Evolutionary conservation across 768 basidiomycete genomes (phyloP), one percentile per base, ranked within the genome.

Genomic region (Boletus vinaceobasis): DNA sequence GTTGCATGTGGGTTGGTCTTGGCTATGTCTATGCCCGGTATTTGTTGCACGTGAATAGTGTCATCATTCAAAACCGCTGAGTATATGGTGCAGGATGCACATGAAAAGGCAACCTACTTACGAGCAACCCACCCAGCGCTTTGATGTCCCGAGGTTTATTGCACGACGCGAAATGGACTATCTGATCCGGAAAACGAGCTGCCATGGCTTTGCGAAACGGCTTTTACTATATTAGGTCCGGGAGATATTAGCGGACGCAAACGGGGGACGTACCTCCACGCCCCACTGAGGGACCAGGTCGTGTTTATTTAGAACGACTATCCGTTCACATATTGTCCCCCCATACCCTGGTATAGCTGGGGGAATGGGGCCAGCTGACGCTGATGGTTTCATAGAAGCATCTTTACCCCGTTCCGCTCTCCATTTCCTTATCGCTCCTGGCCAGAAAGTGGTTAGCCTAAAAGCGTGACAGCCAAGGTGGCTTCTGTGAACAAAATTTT

Each of bases 251-350:
- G 15, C 44, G 45, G 56, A 64, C 43, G 27, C 27, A 44, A 48
- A 57, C 26, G 51, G 57, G 43, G 58, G n/a, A n/a, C 57, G 48
- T 40, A 95, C 96, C 80, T 90, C 82, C 62, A 94, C 80, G 35
- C 93, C 94, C 85, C 90, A 90, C 63, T 82, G 77, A 39, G 94
- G 85, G 9, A 95, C 93, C 49, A 98, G 77, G 73, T 98, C 97
- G 39, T 88, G 81, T 75, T 98, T 98, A 65, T 92, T 96, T 58
- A 98, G 79, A 11, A 98, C 90, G 42, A 99, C 83, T 33, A 98
- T 80, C 52, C 89, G 87, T 71, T 95, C 90, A 64, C 90, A 90
- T 48, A 83, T 69, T 23, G 56, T 57, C 8, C 64, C 63, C 27
- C 70, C 68, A 44, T 69, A 64, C 13, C 63, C 69, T 13, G 65